phyloP scores from a whole-genome alignment of 2,329 filamentous ascomycete genomes.

The Cercospora nicotianae region DNA sequence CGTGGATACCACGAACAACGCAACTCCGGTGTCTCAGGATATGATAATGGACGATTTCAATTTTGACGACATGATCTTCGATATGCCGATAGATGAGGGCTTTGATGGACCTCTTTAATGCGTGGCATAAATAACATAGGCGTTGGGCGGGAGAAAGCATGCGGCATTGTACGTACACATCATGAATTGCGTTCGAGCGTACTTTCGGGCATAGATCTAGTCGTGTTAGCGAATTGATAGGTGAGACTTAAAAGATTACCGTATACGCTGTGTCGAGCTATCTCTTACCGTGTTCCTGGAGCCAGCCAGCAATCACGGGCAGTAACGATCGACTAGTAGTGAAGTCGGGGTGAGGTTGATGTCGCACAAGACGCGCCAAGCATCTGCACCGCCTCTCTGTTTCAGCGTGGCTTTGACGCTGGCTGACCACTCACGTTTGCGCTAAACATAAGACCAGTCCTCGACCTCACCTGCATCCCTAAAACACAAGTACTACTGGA shows the following conservation, averaged over 20 bases:
- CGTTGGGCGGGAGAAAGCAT: neutral
- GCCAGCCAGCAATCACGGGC: neutral
- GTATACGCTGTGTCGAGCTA: no score
- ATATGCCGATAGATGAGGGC: slow-evolving; percentile 30
- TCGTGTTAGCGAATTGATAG: neutral
- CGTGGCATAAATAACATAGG: neutral
- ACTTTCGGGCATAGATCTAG: neutral
- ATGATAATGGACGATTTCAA: slow-evolving; percentile 28
- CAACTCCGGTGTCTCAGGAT: slow-evolving; percentile 16
- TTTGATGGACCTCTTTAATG: neutral
- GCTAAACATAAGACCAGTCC: neutral
- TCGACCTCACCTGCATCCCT: neutral
- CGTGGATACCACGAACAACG: slow-evolving; percentile 4
- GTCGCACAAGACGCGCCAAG: slow-evolving; percentile 4
- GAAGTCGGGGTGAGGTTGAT: neutral
- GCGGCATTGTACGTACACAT: neutral
- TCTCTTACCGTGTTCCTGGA: neutral
- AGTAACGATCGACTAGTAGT: neutral
- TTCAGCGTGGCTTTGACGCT: slow-evolving; percentile 2
- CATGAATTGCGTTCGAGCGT: neutral
- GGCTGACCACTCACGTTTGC: neutral
- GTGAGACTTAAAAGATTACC: neutral
- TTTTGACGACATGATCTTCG: slow-evolving; percentile 29
- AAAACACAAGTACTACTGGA: neutral
- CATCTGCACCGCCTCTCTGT: slow-evolving; percentile 4